Percentiles rank a stretch among this genome's conserved stretches.
phyloP scores from a whole-genome alignment of 305 asterid species.

The Lippia alba region DNA sequence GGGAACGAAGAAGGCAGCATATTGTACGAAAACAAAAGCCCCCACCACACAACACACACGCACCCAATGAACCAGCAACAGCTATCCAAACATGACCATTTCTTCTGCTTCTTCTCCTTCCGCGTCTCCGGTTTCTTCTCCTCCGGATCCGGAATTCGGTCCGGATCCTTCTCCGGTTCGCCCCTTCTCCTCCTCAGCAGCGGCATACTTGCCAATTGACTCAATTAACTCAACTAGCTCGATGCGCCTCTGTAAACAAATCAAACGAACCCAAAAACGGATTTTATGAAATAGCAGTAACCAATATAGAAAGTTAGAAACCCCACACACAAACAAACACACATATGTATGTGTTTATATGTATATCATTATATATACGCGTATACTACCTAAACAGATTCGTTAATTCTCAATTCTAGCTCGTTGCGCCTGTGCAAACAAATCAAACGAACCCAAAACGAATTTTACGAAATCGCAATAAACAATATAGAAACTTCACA shows the following conservation, averaged over 20 bases:
- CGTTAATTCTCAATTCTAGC: conserved; percentile 3
- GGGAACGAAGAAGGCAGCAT: conserved; percentile 93
- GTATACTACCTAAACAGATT: conserved; percentile 24
- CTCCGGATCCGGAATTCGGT: conserved; percentile 43
- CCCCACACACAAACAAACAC: neutral
- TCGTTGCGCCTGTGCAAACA: neutral
- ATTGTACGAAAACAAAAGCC: conserved; percentile 65
- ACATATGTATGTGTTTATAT: neutral
- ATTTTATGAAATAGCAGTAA: neutral
- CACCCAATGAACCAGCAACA: conserved; percentile 89
- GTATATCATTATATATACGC: too few species aligned
- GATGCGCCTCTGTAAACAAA: conserved; percentile 2
- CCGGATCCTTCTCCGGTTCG: conserved; percentile 40
- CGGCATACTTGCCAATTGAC: conserved; percentile 41
- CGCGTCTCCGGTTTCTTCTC: conserved; percentile 40
- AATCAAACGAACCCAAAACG: conserved; percentile 5
- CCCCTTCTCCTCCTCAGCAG: conserved; percentile 62
- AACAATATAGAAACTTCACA: neutral
- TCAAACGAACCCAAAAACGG: conserved; percentile 1
- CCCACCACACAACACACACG: conserved; percentile 82
- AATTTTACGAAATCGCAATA: conserved; percentile 5
- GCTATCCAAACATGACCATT: conserved; percentile 77
- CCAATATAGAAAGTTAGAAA: neutral
- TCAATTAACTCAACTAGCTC: neutral
- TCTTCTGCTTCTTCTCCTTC: conserved; percentile 39